Evolutionary conservation across 352 stramenopile species (phyloP), one percentile per base, ranked within the genome.

Genomic region (Pythium oligandrum): DNA sequence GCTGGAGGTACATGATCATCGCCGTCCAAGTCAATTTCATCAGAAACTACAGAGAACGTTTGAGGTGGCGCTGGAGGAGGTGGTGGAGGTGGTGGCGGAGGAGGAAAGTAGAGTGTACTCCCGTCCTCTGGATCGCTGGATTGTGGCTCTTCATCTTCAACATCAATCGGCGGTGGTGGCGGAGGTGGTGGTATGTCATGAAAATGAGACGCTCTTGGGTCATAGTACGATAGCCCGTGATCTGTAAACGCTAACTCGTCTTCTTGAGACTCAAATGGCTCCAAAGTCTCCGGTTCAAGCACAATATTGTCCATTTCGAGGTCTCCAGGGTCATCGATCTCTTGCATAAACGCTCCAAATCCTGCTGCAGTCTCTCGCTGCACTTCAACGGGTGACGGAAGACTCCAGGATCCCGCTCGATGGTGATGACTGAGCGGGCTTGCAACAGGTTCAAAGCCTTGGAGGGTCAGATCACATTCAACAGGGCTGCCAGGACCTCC

Each of bases 191-290:
- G 48, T 26, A 26, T 37, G 4, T 37, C 26, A 12, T 17, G 37
- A 4, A 30, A 11, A 1, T 44, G 32, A 31, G n/a, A 33, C 17
- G 26, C 36, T 43, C 60, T 47, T 3, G 70, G 70, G 31, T 80
- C 70, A 57, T 80, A 85, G 46, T 85, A 85, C 48, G 74, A 85
- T 17, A 85, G 58, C 0, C 74, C 74, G 4, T 82, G 70, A 40
- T 85, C 74, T 1, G 62, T 57, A 56, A 82, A 85, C 40, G 17
- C 17, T 26, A 26, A 0, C 17, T 26, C 17, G 17, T 26, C 17
- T 26, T 26, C 17, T 26, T 26, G 17, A 26, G 17, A 26, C 17
- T 26, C 17, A 26, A 26, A 26, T 26, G 17, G 17, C 17, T 26
- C 17, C 17, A 26, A 26, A 26, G 17, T 26, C 17, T 26, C 17